Percentiles rank a stretch among this genome's conserved stretches.
Conservation (phyloP, 1,139 yeast species). For the Nakaseomyces glabratus region DNA sequence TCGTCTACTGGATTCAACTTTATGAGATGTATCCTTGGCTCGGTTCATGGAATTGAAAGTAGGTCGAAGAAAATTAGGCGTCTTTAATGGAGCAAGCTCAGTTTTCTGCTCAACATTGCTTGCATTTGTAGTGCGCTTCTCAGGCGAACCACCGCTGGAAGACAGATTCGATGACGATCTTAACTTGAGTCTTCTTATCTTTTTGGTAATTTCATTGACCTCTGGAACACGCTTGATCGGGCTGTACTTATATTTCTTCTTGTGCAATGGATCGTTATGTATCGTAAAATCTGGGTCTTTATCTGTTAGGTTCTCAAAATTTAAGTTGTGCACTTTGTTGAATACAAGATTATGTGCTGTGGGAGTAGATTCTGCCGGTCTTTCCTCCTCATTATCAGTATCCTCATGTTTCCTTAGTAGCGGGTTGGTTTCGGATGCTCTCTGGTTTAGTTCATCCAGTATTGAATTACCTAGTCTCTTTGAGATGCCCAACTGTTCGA, state of each 20-base stretch:
- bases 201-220: constrained; percentile 22
- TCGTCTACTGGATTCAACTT: too few species aligned
- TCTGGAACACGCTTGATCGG: constrained; percentile 12
- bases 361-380: background rate
- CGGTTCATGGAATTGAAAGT: constrained; percentile 13
- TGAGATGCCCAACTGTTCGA: constrained; percentile 22
- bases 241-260: constrained; percentile 10
- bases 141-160: constrained; percentile 9
- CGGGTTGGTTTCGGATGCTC: constrained; percentile 22
- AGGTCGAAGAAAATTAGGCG: constrained; percentile 12
- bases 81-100: constrained; percentile 11
- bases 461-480: constrained; percentile 30
- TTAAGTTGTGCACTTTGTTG: constrained; percentile 19
- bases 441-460: constrained; percentile 27
- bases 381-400: constrained; percentile 6
- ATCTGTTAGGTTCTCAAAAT: constrained; percentile 30
- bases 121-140: background rate
- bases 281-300: constrained; percentile 30
- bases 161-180: constrained; percentile 5
- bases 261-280: constrained; percentile 8
- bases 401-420: constrained; percentile 16
- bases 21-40: background rate
- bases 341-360: constrained; percentile 8
- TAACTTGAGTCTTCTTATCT: constrained; percentile 22
- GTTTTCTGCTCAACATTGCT: constrained; percentile 15